phyloP scores from a whole-genome alignment of 2,329 filamentous ascomycete genomes.

The Xylogone sp. region DNA sequence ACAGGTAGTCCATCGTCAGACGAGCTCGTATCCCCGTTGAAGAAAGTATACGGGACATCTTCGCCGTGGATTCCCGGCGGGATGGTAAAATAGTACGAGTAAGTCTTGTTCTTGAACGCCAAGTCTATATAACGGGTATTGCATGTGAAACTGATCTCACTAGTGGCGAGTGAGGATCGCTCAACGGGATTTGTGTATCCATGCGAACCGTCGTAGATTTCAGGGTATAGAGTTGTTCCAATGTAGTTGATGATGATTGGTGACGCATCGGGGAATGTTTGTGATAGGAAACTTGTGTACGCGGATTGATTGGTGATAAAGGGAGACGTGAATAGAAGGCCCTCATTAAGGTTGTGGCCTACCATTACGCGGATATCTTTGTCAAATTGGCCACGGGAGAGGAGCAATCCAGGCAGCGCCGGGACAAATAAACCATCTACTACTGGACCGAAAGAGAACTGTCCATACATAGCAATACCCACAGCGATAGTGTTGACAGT shows the following conservation, averaged over 20 bases:
- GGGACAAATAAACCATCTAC: constrained; percentile 46
- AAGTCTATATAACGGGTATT: constrained; percentile 46
- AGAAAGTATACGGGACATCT: constrained; percentile 51
- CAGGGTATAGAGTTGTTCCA: constrained; percentile 42
- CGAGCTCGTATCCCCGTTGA: constrained; percentile 31
- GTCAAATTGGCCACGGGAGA: constrained; percentile 40
- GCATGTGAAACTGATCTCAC: constrained; percentile 45
- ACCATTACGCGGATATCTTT: constrained; percentile 41
- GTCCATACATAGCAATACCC: constrained; percentile 6
- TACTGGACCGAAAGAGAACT: constrained; percentile 35
- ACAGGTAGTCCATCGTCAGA: constrained; percentile 20
- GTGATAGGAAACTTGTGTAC: constrained; percentile 3
- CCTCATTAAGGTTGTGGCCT: constrained; percentile 39
- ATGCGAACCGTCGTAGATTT: constrained; percentile 39
- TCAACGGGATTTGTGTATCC: constrained; percentile 40
- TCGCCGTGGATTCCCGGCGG: constrained; percentile 49
- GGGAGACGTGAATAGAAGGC: constrained; percentile 34
- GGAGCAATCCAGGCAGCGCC: constrained; percentile 37
- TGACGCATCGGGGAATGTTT: constrained; percentile 17
- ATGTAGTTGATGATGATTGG: constrained; percentile 35
- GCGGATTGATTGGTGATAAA: constrained; percentile 15
- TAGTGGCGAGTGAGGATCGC: constrained; percentile 36
- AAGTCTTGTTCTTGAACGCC: constrained; percentile 42
- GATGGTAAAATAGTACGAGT: constrained; percentile 49
- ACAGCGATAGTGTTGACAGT: constrained; percentile 13